Conservation (phyloP, 139 green algal species). For the Dunaliella sp. region DNA sequence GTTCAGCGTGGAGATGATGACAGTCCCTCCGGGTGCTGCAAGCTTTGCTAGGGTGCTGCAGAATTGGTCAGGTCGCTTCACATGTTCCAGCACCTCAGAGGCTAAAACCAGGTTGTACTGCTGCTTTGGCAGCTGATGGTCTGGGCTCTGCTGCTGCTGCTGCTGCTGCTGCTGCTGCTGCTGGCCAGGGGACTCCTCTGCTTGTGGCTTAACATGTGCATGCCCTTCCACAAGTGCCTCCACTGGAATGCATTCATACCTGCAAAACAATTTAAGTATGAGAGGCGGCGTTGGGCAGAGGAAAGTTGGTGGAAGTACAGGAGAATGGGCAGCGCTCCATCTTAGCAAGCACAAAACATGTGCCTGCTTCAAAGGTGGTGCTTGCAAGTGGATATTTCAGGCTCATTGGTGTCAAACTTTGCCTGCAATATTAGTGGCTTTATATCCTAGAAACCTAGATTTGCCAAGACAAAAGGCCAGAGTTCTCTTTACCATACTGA, state of each 20-base stretch:
- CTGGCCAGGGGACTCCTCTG: neutral
- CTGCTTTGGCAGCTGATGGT: neutral
- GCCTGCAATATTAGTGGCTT: too few relatives aligned
- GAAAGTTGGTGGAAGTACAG: too few relatives aligned
- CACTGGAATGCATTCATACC: conserved; percentile 46
- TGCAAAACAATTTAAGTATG: neutral
- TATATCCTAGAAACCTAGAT: too few relatives aligned
- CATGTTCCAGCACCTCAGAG: conserved; percentile 60
- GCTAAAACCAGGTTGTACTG: conserved; percentile 60
- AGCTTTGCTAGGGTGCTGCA: conserved; percentile 36
- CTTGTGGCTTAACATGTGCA: neutral
- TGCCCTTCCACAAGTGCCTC: conserved; percentile 64
- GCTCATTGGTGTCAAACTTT: too few relatives aligned
- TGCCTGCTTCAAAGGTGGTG: too few relatives aligned
- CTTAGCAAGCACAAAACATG: too few relatives aligned
- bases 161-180: neutral
- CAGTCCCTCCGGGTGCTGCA: conserved; percentile 26
- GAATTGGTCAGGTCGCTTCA: conserved; percentile 49
- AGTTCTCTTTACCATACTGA: too few relatives aligned
- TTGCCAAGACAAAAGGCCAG: too few relatives aligned
- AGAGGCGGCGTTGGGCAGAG: too few relatives aligned
- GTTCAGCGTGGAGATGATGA: conserved; percentile 86
- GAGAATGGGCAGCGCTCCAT: too few relatives aligned
- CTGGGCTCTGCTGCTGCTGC: neutral
- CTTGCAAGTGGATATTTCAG: too few relatives aligned